Percentiles rank a stretch among this genome's conserved stretches.
phyloP scores from a whole-genome alignment of 441 rosid species.

The Isatis lusitanica region DNA sequence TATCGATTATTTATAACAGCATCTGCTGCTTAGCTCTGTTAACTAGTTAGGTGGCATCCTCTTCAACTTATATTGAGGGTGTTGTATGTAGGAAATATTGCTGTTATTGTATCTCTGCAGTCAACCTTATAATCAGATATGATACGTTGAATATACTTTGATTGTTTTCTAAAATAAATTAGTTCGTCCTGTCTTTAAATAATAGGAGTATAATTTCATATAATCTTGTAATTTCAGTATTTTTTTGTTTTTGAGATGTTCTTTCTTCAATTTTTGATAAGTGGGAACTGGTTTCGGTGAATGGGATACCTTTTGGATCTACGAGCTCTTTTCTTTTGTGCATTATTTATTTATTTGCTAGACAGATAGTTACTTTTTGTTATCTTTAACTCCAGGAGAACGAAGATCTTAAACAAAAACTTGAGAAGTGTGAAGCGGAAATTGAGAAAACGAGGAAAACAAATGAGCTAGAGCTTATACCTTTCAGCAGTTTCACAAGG shows the following conservation, averaged over 20 bases:
- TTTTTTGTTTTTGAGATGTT: background rate
- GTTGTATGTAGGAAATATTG: background rate
- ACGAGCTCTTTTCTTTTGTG: background rate
- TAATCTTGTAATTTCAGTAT: background rate
- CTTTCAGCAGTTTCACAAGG: constrained; percentile 59
- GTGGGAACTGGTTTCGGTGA: constrained; percentile 1
- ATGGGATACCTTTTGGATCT: background rate
- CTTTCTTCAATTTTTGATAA: background rate
- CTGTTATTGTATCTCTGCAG: background rate
- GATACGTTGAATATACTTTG: constrained; percentile 6
- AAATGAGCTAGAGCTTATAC: constrained; percentile 68
- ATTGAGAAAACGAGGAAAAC: constrained; percentile 71
- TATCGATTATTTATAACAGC: background rate
- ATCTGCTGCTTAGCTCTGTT: constrained; percentile 9
- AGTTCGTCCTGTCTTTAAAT: background rate
- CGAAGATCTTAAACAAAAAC: constrained; percentile 63
- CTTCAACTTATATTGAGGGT: constrained; percentile 11
- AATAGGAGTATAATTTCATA: background rate
- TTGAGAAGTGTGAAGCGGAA: constrained; percentile 81
- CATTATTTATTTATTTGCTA: background rate
- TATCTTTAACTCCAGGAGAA: constrained; percentile 56
- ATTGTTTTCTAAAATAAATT: constrained; percentile 6
- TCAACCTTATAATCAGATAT: background rate
- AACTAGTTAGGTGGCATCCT: constrained; percentile 7
- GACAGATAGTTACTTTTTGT: constrained; percentile 13